phyloP scores from a whole-genome alignment of 257 asterid genomes.

The Nicotiana tabacum region DNA sequence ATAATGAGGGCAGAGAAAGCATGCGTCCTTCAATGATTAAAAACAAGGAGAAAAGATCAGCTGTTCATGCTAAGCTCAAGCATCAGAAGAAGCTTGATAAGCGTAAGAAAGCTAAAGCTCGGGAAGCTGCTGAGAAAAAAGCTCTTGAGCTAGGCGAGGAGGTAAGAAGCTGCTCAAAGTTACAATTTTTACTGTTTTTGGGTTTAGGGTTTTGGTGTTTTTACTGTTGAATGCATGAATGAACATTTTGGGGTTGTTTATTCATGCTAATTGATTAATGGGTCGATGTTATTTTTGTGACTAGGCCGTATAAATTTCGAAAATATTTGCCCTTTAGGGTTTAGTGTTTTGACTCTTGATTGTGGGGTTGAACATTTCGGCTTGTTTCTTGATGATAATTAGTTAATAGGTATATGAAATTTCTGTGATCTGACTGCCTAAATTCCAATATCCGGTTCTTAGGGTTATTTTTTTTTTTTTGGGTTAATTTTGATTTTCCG shows the following conservation, averaged over 20 bases:
- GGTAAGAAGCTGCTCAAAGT: conserved; percentile 12
- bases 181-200: neutral
- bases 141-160: conserved; percentile 94
- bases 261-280: neutral
- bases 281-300: neutral
- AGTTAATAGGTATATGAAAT: neutral
- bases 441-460: neutral
- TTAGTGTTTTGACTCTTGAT: neutral
- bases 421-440: too few relatives aligned
- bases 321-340: neutral
- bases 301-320: neutral
- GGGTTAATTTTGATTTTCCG: neutral
- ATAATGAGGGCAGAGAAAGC: conserved; percentile 25
- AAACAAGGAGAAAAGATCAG: conserved; percentile 81
- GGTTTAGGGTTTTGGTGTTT: neutral
- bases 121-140: conserved; percentile 70
- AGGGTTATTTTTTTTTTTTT: neutral
- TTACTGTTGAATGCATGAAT: neutral
- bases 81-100: conserved; percentile 72
- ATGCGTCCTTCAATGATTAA: conserved; percentile 72
- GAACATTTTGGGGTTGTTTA: neutral
- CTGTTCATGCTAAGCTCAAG: conserved; percentile 70
- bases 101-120: conserved; percentile 58
- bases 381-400: neutral
- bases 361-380: neutral